These are phyloP conservation scores for Rhododendron mucronatum DNA, from an alignment of 148 eudicot species.

Conservation along the genomic window DNA sequence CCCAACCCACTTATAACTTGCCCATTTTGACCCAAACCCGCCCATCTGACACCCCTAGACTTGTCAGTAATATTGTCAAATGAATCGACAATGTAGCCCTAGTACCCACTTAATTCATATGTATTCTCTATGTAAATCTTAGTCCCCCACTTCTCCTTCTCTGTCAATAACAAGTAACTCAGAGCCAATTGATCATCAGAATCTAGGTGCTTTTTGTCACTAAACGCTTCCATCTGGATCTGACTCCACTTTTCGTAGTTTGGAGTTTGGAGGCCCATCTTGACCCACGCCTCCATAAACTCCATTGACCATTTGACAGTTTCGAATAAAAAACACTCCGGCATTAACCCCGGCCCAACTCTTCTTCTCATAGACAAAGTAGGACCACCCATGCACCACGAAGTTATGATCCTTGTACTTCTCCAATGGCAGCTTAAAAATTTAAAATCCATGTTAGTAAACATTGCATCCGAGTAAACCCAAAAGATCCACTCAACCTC, in stretches of 20 bases:
- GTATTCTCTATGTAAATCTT: constrained; percentile 42
- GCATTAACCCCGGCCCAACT: constrained; percentile 51
- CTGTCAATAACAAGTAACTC: constrained; percentile 41
- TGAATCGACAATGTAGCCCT: constrained; percentile 39
- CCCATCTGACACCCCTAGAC: too few species aligned
- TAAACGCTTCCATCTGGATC: constrained; percentile 21
- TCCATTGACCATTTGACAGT: constrained; percentile 73
- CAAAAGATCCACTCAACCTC: constrained; percentile 85
- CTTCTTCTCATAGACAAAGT: constrained; percentile 24
- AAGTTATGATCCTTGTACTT: constrained; percentile 42
- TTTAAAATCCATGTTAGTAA: constrained; percentile 65
- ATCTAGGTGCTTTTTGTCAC: constrained; percentile 42
- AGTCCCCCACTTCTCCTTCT: constrained; percentile 40
- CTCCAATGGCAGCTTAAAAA: constrained; percentile 32
- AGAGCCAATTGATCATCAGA: constrained; percentile 73
- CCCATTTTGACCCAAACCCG: too few species aligned
- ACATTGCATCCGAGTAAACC: constrained; percentile 68
- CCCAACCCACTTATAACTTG: too few species aligned
- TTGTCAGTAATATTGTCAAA: constrained; percentile 19
- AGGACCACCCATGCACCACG: constrained; percentile 52
- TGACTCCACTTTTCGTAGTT: constrained; percentile 56
- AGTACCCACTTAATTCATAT: constrained; percentile 49
- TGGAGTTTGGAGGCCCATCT: constrained; percentile 63
- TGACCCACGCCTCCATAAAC: constrained; percentile 49
- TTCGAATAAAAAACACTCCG: not conserved